Evolutionary conservation across 306 rosid species (phyloP).

Genomic region (Acmispon strigosus): DNA sequence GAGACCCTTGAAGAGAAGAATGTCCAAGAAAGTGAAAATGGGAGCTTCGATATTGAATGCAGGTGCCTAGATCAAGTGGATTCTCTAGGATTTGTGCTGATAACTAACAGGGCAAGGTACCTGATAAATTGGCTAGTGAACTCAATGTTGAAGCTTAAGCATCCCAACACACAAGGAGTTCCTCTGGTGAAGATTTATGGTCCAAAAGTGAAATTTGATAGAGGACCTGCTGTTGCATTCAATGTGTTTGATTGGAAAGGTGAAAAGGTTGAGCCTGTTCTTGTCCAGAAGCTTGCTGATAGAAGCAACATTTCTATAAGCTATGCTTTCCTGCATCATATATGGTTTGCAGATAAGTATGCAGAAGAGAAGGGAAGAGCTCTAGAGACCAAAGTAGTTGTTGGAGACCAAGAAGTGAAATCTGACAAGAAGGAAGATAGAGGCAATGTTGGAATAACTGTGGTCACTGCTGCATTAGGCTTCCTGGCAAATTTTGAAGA

Average conservation of each 20-base stretch:
- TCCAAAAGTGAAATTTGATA: slow-evolving; percentile 71
- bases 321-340: slow-evolving; percentile 61
- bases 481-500: slow-evolving; percentile 79
- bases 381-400: slow-evolving; percentile 37
- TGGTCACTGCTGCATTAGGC: slow-evolving; percentile 85
- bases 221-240: slow-evolving; percentile 90
- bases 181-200: slow-evolving; percentile 67
- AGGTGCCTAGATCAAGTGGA: slow-evolving; percentile 75
- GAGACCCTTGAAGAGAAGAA: background rate
- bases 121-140: slow-evolving; percentile 81
- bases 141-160: slow-evolving; percentile 75
- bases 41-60: slow-evolving; percentile 39
- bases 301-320: slow-evolving; percentile 77
- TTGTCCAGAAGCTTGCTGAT: slow-evolving; percentile 88
- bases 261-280: slow-evolving; percentile 78
- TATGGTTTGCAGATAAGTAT: slow-evolving; percentile 74
- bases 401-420: slow-evolving; percentile 18
- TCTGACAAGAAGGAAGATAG: slow-evolving; percentile 30
- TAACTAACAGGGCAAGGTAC: slow-evolving; percentile 65
- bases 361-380: slow-evolving; percentile 50
- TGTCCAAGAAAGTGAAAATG: slow-evolving; percentile 21
- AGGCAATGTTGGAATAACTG: slow-evolving; percentile 48
- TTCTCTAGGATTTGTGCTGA: slow-evolving; percentile 49
- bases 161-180: slow-evolving; percentile 66
- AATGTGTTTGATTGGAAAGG: slow-evolving; percentile 94